Percentiles rank a stretch among this genome's conserved stretches.
phyloP scores from a whole-genome alignment of 345 rosid species.

The Hypericum androsaemum region DNA sequence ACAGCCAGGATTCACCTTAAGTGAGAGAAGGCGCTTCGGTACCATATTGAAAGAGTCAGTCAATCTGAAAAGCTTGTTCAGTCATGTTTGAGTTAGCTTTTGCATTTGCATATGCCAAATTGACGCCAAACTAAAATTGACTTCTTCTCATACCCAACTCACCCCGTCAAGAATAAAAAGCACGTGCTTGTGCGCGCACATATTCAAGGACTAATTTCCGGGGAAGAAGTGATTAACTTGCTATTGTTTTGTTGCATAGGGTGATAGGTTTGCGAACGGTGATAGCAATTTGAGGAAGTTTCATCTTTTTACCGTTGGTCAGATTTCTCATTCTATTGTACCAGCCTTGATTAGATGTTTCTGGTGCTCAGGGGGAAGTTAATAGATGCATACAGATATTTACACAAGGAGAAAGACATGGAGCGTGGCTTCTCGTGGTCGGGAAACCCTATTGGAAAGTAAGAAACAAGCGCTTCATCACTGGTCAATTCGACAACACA shows the following conservation, averaged over 20 bases:
- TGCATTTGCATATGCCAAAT: no score
- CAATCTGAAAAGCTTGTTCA: not conserved
- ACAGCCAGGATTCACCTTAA: slow-evolving; percentile 89
- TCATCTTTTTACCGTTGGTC: not conserved
- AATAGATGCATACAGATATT: slow-evolving; percentile 69
- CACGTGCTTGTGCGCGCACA: no score
- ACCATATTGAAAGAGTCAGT: slow-evolving; percentile 61
- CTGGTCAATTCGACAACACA: not conserved
- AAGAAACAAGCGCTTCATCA: slow-evolving; percentile 16
- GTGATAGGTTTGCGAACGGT: no score
- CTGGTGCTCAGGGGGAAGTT: slow-evolving; percentile 62
- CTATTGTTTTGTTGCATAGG: no score
- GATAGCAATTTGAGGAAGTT: no score
- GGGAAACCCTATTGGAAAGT: slow-evolving; percentile 88
- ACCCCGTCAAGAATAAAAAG: no score
- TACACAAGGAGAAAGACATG: slow-evolving; percentile 82
- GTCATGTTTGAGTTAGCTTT: no score
- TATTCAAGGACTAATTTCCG: no score
- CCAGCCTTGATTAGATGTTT: not conserved
- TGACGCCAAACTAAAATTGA: no score
- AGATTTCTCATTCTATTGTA: not conserved
- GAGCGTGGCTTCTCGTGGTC: slow-evolving; percentile 95
- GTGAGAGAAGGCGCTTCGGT: slow-evolving; percentile 89
- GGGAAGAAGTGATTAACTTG: no score
- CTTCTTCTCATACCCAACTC: no score